Base-by-base conservation (phyloP, 140 eudicot genomes). In the Anethum foeniculum region DNA sequence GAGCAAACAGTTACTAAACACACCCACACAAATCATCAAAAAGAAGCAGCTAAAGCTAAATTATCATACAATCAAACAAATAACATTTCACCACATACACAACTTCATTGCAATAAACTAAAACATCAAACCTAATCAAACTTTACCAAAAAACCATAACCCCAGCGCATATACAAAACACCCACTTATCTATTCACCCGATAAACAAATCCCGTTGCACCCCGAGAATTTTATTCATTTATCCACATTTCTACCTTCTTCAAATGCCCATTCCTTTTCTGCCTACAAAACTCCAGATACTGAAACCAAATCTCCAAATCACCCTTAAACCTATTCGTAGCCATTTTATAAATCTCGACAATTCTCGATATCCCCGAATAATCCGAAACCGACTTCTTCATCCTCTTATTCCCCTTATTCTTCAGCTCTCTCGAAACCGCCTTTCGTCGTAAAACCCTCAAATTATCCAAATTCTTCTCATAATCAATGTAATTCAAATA, bases 281-380 rank as follows among this genome's bases (percentile, higher is more conserved):
- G 83, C 78, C 90, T 85, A 78, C 95, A 92, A 80, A 89, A 95
- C 86, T 95, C 99, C 15, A 95, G 81, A 80, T 87, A 95, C 91
- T 87, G 97, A 85, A 92, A 92, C 99, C 99, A 92, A 6, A 95
- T 82, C 85, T 90, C 84, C 34, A 90, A 41, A 80, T 95, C 97
- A 16, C 99, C 97, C 83, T 95, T 95, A 85, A 95, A 95, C 85
- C 97, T 75, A 41, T n/a, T 88, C 1, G 96, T 92, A 0, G 95
- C 99, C 80, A 87, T 41, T 19, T 96, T 82, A 85, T 92, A 95
- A 81, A 89, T 82, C 54, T 92, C 92, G 9, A 95, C 36, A 18
- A 95, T 88, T 85, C 99, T 83, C 32, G 93, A 49, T 1, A 92
- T 80, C 6, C 94, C 94, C 2, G 97, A 89, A 52, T 78, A 88